Evolutionary conservation across 805 yeast species (phyloP).

Genomic region (Barnettozyma sp.): DNA sequence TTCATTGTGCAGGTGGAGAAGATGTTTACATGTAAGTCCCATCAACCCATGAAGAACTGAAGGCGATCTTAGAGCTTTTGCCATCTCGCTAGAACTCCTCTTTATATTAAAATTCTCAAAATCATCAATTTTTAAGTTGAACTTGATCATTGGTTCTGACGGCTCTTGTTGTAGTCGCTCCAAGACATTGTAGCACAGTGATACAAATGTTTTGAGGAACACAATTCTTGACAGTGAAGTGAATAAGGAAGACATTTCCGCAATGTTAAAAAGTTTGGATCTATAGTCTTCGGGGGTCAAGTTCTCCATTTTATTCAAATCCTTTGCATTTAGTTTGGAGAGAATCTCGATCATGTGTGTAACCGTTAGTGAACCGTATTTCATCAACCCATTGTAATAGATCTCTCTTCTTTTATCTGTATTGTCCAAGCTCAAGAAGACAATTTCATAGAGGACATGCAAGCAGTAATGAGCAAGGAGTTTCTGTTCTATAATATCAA

Average conservation of each 20-base stretch:
- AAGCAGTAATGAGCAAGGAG: conserved; percentile 11
- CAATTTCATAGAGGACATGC: conserved; percentile 17
- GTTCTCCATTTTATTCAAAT: conserved; percentile 1
- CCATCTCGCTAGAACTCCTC: conserved; percentile 4
- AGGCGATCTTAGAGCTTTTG: conserved; percentile 10
- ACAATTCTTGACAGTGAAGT: conserved; percentile 11
- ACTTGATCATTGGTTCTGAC: background rate
- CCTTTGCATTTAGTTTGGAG: conserved; percentile 9
- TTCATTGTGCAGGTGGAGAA: conserved; percentile 10
- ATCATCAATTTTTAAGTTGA: conserved; percentile 9
- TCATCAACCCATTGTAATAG: conserved; percentile 16
- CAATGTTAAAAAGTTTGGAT: conserved; percentile 12
- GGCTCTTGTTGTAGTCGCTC: conserved; percentile 4
- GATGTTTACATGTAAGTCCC: conserved; percentile 11
- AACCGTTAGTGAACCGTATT: conserved; percentile 18
- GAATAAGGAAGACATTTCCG: conserved; percentile 13
- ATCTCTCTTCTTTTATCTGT: conserved; percentile 10
- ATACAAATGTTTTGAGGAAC: conserved; percentile 14
- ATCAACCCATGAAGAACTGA: conserved; percentile 13
- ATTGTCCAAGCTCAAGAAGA: conserved; percentile 10
- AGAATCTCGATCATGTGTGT: conserved; percentile 20
- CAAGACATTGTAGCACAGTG: conserved; percentile 7
- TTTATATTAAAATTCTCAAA: conserved; percentile 15
- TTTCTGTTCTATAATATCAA: conserved; percentile 7
- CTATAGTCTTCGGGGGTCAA: conserved; percentile 3